Evolutionary conservation across 768 basidiomycete species (phyloP).

Genomic region (Myochromella boudieri): DNA sequence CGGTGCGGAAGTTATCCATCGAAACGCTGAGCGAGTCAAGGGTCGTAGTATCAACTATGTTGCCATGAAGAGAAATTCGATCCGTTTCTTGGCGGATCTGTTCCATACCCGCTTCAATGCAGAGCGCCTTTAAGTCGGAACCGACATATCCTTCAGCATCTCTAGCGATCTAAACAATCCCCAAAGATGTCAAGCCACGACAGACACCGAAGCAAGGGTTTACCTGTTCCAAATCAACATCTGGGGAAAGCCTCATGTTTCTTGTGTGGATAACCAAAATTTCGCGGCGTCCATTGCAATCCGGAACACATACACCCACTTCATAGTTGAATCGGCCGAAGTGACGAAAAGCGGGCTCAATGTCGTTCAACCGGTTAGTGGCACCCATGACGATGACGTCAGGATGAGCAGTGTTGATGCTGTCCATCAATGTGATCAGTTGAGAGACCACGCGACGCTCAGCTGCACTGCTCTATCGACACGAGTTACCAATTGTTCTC

Average conservation of each 20-base stretch:
- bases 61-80: conserved; percentile 90
- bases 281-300: conserved; percentile 97
- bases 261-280: conserved; percentile 99
- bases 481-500: neutral
- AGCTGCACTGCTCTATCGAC: conserved; percentile 96
- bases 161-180: conserved; percentile 76
- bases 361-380: conserved; percentile 97
- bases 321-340: conserved; percentile 99
- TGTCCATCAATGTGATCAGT: conserved; percentile 98
- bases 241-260: conserved; percentile 98
- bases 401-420: conserved; percentile 95
- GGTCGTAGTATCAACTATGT: conserved; percentile 98
- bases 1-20: conserved; percentile 99
- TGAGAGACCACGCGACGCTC: conserved; percentile 99
- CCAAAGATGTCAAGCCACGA: conserved; percentile 15
- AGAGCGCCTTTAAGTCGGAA: conserved; percentile 95
- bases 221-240: conserved; percentile 96
- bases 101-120: conserved; percentile 99
- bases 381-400: conserved; percentile 99
- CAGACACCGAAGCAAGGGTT: conserved; percentile 11
- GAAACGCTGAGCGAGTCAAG: conserved; percentile 98
- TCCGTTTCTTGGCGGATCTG: conserved; percentile 99
- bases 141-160: conserved; percentile 99
- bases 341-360: conserved; percentile 96
- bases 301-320: conserved; percentile 98